Evolutionary conservation across 75 land plant species (phyloP), one percentile per base, ranked within the genome.

Genomic region (Pinus albicaulis): DNA sequence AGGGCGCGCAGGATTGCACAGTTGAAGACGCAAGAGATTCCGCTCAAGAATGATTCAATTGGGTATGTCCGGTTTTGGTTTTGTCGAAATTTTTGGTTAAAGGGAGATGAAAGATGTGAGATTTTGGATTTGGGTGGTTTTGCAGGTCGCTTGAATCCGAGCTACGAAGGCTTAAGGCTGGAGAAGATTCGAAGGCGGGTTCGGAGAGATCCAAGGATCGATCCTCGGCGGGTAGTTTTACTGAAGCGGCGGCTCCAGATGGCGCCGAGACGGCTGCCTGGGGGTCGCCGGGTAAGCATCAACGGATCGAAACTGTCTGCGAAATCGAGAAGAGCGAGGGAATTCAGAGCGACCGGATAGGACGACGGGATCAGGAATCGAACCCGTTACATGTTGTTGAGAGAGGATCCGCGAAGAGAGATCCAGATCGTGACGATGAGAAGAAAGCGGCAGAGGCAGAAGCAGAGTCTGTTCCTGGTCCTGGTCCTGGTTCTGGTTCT

Each of bases 11-110:
- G 95, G 62, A 85, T 92, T 59, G 82, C 82, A 26, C 91, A 90
- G 72, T 73, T 92, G 69, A 90, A 77, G 76, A 78, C 81, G 56
- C 5, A 41, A 41, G 90, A 89, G 62, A 72, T 92, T 25, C 93
- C 86, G 75, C 80, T 79, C 14, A 86, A 84, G 58, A 91, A 90
- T 28, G 86, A 83, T 56, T 86, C 93, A 53, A 92, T 92, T 34
- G 95, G 95, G 95, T 90, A 24, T 25, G 87, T 57, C n/a, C 62
- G 60, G 22, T 66, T 17, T 38, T 7, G 48, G 74, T 11, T 66
- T 16, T 65, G 38, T 65, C 16, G 4, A 5, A 38, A 12, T 19
- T 36, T 4, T 1, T 5, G 41, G n/a, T 7, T 64, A 15, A n/a
- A n/a, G n/a, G n/a, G n/a, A n/a, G 7, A 65, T 34, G 34, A 13